phyloP scores from a whole-genome alignment of 352 stramenopile genomes.

The Phytophthora megakarya region DNA sequence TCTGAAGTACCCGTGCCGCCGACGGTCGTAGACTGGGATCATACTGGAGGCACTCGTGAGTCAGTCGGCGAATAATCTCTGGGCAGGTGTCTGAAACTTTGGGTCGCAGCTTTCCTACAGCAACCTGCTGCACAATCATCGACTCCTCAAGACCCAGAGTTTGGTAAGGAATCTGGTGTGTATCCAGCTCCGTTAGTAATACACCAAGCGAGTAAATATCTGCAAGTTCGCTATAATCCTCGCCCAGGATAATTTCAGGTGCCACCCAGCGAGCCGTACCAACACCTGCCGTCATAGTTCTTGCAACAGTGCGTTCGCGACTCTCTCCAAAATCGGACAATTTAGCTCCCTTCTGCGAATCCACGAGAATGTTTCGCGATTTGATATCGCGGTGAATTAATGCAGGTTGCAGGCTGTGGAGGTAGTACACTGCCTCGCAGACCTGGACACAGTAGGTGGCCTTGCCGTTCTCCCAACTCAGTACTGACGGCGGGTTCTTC shows the following conservation, averaged over 20 bases:
- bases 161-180: slow-evolving; percentile 75
- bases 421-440: slow-evolving; percentile 85
- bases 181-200: slow-evolving; percentile 72
- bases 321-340: slow-evolving; percentile 80
- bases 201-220: slow-evolving; percentile 81
- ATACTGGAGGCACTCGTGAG: slow-evolving; percentile 83
- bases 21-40: slow-evolving; percentile 72
- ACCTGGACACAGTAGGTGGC: slow-evolving; percentile 77
- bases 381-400: slow-evolving; percentile 94
- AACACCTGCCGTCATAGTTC: slow-evolving; percentile 78
- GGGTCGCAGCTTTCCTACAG: slow-evolving; percentile 74
- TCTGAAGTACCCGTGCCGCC: slow-evolving; percentile 73
- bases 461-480: slow-evolving; percentile 71
- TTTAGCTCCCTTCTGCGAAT: slow-evolving; percentile 73
- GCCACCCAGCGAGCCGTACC: slow-evolving; percentile 79
- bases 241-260: slow-evolving; percentile 77
- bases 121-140: slow-evolving; percentile 83
- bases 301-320: slow-evolving; percentile 70
- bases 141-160: slow-evolving; percentile 70
- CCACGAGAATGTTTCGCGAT: slow-evolving; percentile 90
- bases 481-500: slow-evolving; percentile 40
- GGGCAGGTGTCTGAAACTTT: slow-evolving; percentile 80
- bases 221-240: slow-evolving; percentile 74
- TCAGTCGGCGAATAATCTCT: slow-evolving; percentile 77
- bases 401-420: slow-evolving; percentile 86